A percentile compares a stretch with the other conserved stretches of the same genome.
Conservation (phyloP, 495 filamentous ascomycete species). For the Xylaria bambusicola region DNA sequence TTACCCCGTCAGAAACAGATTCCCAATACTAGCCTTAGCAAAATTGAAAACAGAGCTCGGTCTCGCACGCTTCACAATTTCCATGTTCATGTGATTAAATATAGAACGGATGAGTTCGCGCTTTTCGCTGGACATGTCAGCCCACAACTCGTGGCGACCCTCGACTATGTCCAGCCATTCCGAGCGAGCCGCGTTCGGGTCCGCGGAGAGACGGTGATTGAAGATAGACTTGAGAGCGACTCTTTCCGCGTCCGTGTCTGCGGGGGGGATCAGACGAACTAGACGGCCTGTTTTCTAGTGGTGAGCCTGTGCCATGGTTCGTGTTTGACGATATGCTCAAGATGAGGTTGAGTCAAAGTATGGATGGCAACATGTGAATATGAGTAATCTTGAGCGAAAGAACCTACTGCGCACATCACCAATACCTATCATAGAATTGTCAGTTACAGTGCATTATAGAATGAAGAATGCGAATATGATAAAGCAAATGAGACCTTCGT, state of each 20-base stretch:
- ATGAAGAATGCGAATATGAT: not conserved
- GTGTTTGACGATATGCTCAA: no score
- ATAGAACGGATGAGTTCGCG: conserved; percentile 89
- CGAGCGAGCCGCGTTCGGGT: conserved; percentile 51
- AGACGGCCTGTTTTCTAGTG: conserved; percentile 63
- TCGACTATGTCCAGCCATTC: conserved; percentile 94
- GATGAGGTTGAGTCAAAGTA: no score
- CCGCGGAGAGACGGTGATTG: conserved; percentile 75
- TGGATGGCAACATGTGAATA: no score
- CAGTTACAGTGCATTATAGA: not conserved
- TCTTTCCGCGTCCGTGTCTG: conserved; percentile 63
- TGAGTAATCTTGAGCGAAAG: not conserved
- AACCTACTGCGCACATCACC: conserved; percentile 84
- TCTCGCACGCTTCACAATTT: conserved; percentile 84
- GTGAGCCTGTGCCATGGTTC: no score
- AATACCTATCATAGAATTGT: conserved; percentile 57
- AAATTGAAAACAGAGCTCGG: conserved; percentile 84
- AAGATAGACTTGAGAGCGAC: conserved; percentile 77
- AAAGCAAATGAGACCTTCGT: not conserved
- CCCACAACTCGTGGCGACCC: conserved; percentile 74
- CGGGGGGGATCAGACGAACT: conserved; percentile 81
- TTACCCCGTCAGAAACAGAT: conserved; percentile 80
- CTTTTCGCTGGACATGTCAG: conserved; percentile 74
- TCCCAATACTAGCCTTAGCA: conserved; percentile 84
- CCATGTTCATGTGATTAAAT: conserved; percentile 82